A percentile compares a stretch with the other conserved stretches of the same genome.
These are phyloP conservation scores for Termitomyces sp. DNA, from an alignment of 1,284 basidiomycete species.

Conservation along the genomic window DNA sequence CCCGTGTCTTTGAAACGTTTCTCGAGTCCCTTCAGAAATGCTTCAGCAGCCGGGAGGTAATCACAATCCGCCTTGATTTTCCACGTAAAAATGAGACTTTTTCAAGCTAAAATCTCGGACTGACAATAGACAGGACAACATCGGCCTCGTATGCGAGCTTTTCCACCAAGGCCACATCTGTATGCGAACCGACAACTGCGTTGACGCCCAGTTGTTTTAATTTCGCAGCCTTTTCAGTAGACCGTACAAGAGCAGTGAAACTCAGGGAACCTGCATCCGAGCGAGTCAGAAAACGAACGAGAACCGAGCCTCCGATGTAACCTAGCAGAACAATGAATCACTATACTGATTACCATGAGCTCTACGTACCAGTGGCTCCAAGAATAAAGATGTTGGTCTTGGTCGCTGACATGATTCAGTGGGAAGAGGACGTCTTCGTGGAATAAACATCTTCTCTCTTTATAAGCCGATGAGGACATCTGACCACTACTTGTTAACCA, in stretches of 20 bases:
- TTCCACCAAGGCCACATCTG: slow-evolving; percentile 25
- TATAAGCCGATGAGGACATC: slow-evolving; percentile 5
- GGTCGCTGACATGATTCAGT: background rate
- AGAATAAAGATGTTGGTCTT: slow-evolving; percentile 5
- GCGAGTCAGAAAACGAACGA: slow-evolving; percentile 33
- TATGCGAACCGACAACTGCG: slow-evolving; percentile 27
- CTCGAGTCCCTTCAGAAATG: slow-evolving; percentile 41
- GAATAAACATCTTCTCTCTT: background rate
- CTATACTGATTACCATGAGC: background rate
- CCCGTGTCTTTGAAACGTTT: slow-evolving; percentile 37
- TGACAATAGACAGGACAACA: slow-evolving; percentile 12
- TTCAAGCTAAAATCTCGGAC: background rate
- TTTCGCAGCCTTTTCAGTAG: slow-evolving; percentile 23
- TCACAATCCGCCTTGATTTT: slow-evolving; percentile 15
- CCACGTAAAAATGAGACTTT: background rate
- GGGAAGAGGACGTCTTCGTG: background rate
- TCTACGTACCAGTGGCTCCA: slow-evolving; percentile 4
- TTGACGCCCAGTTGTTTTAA: slow-evolving; percentile 26
- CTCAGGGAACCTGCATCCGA: slow-evolving; percentile 25
- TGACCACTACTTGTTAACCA: background rate
- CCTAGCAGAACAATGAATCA: slow-evolving; percentile 23
- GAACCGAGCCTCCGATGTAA: slow-evolving; percentile 41
- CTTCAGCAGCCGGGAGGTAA: slow-evolving; percentile 29
- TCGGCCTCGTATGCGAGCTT: slow-evolving; percentile 27
- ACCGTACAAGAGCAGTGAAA: slow-evolving; percentile 34